Evolutionary conservation across 192 early-diverging fungal species (phyloP), one percentile per base, ranked within the genome.

Genomic region (Gamsiella multidivaricata): DNA sequence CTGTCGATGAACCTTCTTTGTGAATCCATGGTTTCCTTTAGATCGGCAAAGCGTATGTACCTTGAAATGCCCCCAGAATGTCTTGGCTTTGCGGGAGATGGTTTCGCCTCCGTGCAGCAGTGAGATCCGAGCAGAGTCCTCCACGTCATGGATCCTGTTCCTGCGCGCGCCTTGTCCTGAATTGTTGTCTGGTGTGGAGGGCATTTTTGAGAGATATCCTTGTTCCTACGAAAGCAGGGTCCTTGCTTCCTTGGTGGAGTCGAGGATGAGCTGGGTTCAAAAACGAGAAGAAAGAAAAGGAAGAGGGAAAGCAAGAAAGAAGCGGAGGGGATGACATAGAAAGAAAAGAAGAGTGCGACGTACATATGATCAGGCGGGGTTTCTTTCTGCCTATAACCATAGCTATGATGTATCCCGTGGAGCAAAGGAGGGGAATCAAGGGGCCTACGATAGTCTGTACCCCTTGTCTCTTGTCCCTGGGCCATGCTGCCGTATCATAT

Each of bases 91-190:
- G 1, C 59, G 36, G 4, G 51, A 49, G 28, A 68, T 53, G 28
- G 62, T 53, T 42, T 49, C 22, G 0, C 65, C 59, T 23, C 73
- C 73, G 31, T 76, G 65, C 4, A 76, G 33, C 33, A 76, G 59
- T 14, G 73, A 76, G 11, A 39, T 18, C 18, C 54, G 56, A 9
- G 73, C 59, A 1, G 52, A 14, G 20, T 76, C 64, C 45, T 76
- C 73, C 31, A 37, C 73, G 36, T 63, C 33, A 1, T 76, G 73
- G 18, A 76, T 49, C 20, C 73, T 39, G 10, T 67, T 59, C 23
- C 65, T 56, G n/a, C 65, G 63, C n/a, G 61, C 26, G 5, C 51
- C 42, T 7, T 17, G 39, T 45, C 41, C 42, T 14, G 28, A 45
- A 34, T 26, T 45, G 57, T 45, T 28, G 32, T 43, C n/a, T 31